Evolutionary conservation across 2,329 filamentous ascomycete genomes (phyloP), one percentile per base, ranked within the genome.

Genomic region (Colletotrichum lindemuthianum): DNA sequence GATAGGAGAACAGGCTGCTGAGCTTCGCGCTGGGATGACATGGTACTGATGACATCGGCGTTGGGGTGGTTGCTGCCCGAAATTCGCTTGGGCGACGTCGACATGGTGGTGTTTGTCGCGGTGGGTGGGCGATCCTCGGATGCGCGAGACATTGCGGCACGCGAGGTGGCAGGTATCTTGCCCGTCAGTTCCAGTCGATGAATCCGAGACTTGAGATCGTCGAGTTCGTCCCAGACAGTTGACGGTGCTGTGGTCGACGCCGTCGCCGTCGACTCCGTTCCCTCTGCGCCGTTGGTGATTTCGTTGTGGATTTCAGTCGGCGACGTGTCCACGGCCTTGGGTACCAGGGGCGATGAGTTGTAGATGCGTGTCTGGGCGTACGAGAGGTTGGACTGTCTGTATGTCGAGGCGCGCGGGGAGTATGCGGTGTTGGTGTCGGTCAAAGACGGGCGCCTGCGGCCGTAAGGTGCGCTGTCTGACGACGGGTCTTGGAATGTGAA

Each of bases 191-290:
- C 96, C 9, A 99, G 85, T 65, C 93, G 92, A 70, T 92, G 90
- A 70, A 99, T 97, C 36, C 96, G 88, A 44, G 92, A 96, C 76
- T 98, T 98, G 50, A 99, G 81, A 69, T 98, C 96, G 71, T 98
- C 96, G 34, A 99, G 80, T 77, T 99, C 96, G 74, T 98, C 96
- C 96, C 96, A 99, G 3, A 99, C 92, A 0, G 93, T 97, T 2
- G 93, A 96, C 11, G 94, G 92, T 1, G 92, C 93, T 1, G 90
- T 93, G 1, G 92, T 96, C 0, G 96, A 98, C 39, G 91, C 85
- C 0, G 91, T 95, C 39, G 91, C 85, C 0, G 91, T 95, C 0
- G 96, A 98, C 71, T 96, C 93, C 0, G 93, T 93, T 8, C 90
- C 90, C 71, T 94, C 89, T 34, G 81, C 70, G 15, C 76, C 78